These are phyloP conservation scores for Boletus pseudo-olivaceus DNA, from an alignment of 768 basidiomycete species.

Conservation along the genomic window DNA sequence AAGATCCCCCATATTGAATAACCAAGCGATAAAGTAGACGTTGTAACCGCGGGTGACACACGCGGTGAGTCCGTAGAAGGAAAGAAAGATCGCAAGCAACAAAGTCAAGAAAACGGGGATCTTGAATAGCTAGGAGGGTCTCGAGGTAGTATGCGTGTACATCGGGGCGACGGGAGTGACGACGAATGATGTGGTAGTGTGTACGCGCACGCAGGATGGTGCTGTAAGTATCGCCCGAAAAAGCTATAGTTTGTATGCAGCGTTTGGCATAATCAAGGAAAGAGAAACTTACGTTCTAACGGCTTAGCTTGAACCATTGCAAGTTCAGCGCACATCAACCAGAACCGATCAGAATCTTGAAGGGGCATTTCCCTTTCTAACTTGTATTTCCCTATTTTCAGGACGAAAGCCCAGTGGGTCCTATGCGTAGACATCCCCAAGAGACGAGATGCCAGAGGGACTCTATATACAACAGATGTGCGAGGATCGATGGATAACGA, in stretches of 20 bases:
- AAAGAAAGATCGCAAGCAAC: conserved; percentile 34
- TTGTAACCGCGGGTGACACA: conserved; percentile 36
- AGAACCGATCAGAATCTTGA: conserved; percentile 52
- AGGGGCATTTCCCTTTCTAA: conserved; percentile 30
- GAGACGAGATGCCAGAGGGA: conserved; percentile 28
- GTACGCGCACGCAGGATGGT: conserved; percentile 33
- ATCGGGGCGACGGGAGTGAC: conserved; percentile 36
- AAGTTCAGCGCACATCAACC: conserved; percentile 53
- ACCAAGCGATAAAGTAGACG: conserved; percentile 42
- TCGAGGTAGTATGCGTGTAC: conserved; percentile 48
- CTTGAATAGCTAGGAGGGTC: conserved; percentile 33
- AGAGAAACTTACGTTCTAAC: conserved; percentile 14
- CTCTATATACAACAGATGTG: conserved; percentile 24
- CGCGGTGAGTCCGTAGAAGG: conserved; percentile 31
- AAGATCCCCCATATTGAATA: conserved; percentile 21
- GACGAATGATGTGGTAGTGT: conserved; percentile 41
- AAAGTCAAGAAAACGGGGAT: conserved; percentile 27
- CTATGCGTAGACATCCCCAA: conserved; percentile 18
- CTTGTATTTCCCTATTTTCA: conserved; percentile 46
- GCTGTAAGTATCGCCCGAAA: conserved; percentile 5
- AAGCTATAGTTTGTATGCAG: conserved; percentile 15
- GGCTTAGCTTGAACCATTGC: conserved; percentile 21
- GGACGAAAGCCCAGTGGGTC: conserved; percentile 49
- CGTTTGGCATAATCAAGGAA: background rate
- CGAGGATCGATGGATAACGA: conserved; percentile 39